Evolutionary conservation across 2,329 filamentous ascomycete genomes (phyloP), one percentile per base, ranked within the genome.

Genomic region (Fusarium agapanthi): DNA sequence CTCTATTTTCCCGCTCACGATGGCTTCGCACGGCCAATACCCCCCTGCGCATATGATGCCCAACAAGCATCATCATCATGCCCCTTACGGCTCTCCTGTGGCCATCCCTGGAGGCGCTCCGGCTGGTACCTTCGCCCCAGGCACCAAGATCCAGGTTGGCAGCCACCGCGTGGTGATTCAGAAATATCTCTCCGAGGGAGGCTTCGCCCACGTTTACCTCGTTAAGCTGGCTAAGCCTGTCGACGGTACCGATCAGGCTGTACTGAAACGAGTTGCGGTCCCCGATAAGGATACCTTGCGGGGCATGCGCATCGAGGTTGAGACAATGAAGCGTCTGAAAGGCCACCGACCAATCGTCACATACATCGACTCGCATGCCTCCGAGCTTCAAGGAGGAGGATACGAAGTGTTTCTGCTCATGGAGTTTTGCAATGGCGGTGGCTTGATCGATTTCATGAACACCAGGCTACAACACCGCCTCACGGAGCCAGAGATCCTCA

Each of bases 271-370:
- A 79, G 96, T 99, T 65, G 96, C 96, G 40, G 96, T 98, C 58
- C 95, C 96, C 37, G 96, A 99, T 84, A 98, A 97, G 87, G 93
- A 97, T 73, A 90, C 95, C 65, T 87, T 99, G 84, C 93, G 94
- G 71, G 95, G 93, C 82, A 98, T 99, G 96, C 91, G 96, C 82
- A 98, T 92, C 75, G 96, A 99, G 87, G 96, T 99, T 76, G 96
- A 99, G 85, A 99, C 96, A 20, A 99, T 99, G 96, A 99, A 99
- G 90, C 95, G 96, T 83, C 88, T 99, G 77, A 97, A 97, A 86
- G 96, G 96, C 64, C 96, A 98, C 87, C 91, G 91, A 71, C 92
- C 96, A 77, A 98, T 99, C 79, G 96, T 99, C 78, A 98, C 93
- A 66, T 99, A 99, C 84, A 95, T 98, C 81, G 96, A 99, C 85